Evolutionary conservation across 352 stramenopile genomes (phyloP).

Genomic region (Phytophthora sojae): DNA sequence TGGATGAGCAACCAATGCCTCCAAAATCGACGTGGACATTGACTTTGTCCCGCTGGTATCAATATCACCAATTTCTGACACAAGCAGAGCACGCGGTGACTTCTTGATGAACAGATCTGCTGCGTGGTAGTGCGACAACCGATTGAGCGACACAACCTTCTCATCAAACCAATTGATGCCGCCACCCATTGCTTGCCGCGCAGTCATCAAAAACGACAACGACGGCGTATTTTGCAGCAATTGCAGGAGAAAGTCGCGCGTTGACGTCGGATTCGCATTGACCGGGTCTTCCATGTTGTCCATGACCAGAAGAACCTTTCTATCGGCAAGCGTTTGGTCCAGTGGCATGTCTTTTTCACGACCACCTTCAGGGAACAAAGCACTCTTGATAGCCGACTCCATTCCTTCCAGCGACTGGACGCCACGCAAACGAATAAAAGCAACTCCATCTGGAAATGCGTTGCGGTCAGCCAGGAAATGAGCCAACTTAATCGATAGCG

Average conservation of each 20-base stretch:
- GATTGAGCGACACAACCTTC: constrained; percentile 83
- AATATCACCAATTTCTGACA: constrained; percentile 75
- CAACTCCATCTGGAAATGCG: constrained; percentile 76
- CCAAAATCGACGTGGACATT: constrained; percentile 54
- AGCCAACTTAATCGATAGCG: constrained; percentile 71
- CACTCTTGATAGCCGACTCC: constrained; percentile 77
- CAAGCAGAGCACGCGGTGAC: constrained; percentile 64
- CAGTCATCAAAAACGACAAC: constrained; percentile 77
- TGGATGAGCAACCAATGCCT: constrained; percentile 69
- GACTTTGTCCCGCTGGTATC: constrained; percentile 34
- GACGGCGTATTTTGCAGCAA: constrained; percentile 69
- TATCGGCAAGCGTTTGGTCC: constrained; percentile 58
- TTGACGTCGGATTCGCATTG: constrained; percentile 64
- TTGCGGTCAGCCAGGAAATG: constrained; percentile 81
- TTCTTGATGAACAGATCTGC: constrained; percentile 85
- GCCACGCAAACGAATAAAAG: constrained; percentile 73
- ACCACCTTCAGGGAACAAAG: constrained; percentile 67
- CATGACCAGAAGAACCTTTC: constrained; percentile 74
- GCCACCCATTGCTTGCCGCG: constrained; percentile 73
- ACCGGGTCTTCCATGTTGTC: constrained; percentile 89
- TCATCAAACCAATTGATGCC: constrained; percentile 79
- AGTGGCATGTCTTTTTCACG: constrained; percentile 74
- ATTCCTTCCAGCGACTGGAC: constrained; percentile 78
- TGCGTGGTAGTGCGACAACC: constrained; percentile 73
- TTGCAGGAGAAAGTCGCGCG: constrained; percentile 70